phyloP scores from a whole-genome alignment of 2,329 filamentous ascomycete species.

The Fusarium robinianum region DNA sequence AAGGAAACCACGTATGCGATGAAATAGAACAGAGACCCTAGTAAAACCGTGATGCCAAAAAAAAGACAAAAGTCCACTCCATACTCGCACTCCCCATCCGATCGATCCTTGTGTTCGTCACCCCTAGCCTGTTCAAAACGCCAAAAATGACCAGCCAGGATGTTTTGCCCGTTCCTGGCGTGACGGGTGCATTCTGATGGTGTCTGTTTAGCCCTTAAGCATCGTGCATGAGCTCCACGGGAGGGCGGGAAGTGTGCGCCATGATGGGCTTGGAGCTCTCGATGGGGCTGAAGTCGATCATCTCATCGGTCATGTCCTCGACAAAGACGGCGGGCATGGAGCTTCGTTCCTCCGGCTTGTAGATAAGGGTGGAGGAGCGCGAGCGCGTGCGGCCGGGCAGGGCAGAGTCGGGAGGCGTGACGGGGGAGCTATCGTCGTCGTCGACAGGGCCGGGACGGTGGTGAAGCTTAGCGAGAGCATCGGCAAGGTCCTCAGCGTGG shows the following conservation, averaged over 20 bases:
- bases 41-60: constrained; percentile 8
- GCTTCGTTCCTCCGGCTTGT: constrained; percentile 61
- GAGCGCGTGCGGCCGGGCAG: constrained; percentile 50
- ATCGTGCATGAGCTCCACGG: constrained; percentile 66
- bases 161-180: not conserved
- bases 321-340: constrained; percentile 68
- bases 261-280: constrained; percentile 53
- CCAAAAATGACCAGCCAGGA: constrained; percentile 19
- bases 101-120: constrained; percentile 16
- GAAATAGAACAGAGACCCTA: no score
- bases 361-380: constrained; percentile 68
- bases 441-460: constrained; percentile 51
- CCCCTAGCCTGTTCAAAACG: constrained; percentile 23
- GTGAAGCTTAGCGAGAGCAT: constrained; percentile 66
- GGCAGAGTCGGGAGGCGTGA: constrained; percentile 39
- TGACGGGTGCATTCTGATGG: not conserved
- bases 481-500: constrained; percentile 70
- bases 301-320: constrained; percentile 67
- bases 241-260: constrained; percentile 65
- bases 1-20: no score
- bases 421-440: constrained; percentile 38
- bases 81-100: no score
- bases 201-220: constrained; percentile 27
- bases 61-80: no score
- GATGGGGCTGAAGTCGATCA: constrained; percentile 50